Base-by-base conservation (phyloP, 2,329 filamentous ascomycete genomes). In the Furcasterigmium furcatum region DNA sequence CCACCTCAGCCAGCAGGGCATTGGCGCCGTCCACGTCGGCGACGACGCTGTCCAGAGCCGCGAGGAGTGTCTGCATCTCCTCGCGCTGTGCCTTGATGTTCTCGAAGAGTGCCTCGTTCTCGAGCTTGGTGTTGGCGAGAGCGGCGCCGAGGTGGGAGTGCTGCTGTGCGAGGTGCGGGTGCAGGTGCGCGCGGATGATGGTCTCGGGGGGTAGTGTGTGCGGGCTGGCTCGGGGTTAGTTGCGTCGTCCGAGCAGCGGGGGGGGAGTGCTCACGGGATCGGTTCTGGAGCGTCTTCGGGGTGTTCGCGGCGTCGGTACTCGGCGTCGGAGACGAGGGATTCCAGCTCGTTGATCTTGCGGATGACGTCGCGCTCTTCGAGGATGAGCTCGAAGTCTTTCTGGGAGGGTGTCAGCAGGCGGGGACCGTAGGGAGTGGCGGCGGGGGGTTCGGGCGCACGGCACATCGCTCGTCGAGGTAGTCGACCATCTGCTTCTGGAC, bases 401-500 rank as follows among this genome's bases (percentile, higher is more conserved):
- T 77, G 50, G 32, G 20, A 7, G 3, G 2, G 3, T 12, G 19
- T 16, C 4, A 16, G 19, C 14, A 10, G 5, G 7, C 20, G 21
- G 21, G 21, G 16, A n/a, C 13, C 20, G 4, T 14, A 6, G 38
- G 35, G 24, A 14, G 13, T 20, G 38, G 22, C 24, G 10, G 34
- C 24, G n/a, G 19, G 10, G 3, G 16, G 18, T 18, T 22, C 24
- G 41, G 32, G 43, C 50, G 43, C 50, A 77, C 73, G 59, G 71
- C 66, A 52, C 79, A 82, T 49, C 80, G 72, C 51, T 70, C 67
- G 19, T 70, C 67, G 49, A 85, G 59, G 52, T 77, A 69, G 13
- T 72, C 73, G 10, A 81, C 73, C 76, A 85, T 80, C 58, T 79
- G 76, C 44, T 63, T 61, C 66, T 83, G 80, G 34, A 84, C 73